Base-by-base conservation (phyloP, 129 eudicot genomes). In the Kitagawia praeruptora region DNA sequence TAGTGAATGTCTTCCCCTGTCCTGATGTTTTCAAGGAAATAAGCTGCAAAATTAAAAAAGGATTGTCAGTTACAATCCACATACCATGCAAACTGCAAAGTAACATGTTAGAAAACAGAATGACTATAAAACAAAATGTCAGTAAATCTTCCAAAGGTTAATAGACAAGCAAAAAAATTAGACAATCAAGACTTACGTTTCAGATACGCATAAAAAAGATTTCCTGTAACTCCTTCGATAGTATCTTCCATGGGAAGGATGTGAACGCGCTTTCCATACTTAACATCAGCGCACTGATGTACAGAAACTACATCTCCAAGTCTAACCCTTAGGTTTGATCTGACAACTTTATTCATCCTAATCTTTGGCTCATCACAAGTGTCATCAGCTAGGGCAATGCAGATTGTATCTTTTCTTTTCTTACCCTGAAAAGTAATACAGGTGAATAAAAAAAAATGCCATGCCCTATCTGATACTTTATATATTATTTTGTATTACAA, bases 191-290 rank as follows among this genome's bases (percentile, higher is more conserved):
- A 77, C 96, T 89, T 81, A 94, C 98, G 99, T 85, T 92, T 95
- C 78, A 95, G 78, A 82, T 87, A 95, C 49, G 97, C 93, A 48
- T 95, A 97, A 79, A 92, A 95, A 12, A 95, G 92, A 51, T 89
- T 90, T 75, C 99, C 99, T 13, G 99, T 92, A 46, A 95, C 86
- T 3, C 97, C 97, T 82, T 95, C 99, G 16, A 95, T 82, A 8
- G 97, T 88, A 79, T 95, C 99, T 80, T 95, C 99, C 37, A 95
- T 82, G 0, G 99, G 99, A 81, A 95, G 99, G 83, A 95, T 89
- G 85, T 95, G 99, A 1, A 95, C 94, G 21, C 97, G 91, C 80
- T 95, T 95, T 75, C 99, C 99, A 58, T 95, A 95, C 81, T 92
- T 92, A 41, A 95, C 96, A 87, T 95, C 96, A 80, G 97, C 78